Base-by-base conservation (phyloP, 1,284 basidiomycete species). In the Tremellales sp. region DNA sequence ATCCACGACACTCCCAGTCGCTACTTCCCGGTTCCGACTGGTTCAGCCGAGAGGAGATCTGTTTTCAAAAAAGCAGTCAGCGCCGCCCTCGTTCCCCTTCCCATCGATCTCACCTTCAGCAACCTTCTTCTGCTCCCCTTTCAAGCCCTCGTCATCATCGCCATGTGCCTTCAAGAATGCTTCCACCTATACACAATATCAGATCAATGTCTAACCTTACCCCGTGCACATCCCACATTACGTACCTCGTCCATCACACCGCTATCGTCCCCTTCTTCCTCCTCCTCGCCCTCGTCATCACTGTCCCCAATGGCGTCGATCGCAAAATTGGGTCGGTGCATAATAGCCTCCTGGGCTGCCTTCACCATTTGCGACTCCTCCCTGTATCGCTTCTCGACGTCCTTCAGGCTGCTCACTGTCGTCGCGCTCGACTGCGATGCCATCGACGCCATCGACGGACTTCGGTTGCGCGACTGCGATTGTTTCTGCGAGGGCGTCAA, bases 301-400 rank as follows among this genome's bases (percentile, higher is more conserved):
- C 84, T 86, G 56, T 90, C 87, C 47, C 83, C 84, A 4, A 84
- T 87, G 68, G 91, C 87, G 65, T 97, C 92, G 57, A 95, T 94
- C 2, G 89, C 89, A 69, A 95, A 97, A 53, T 86, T 84, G 29
- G 87, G 89, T 40, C 92, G 77, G 64, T 93, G 86, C 83, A 92
- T 84, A 36, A 92, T 76, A 8, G 86, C 86, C 40, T 86, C 84
- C 50, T 84, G 86, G 19, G 86, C 87, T 1, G 83, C 85, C 47
- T 86, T 79, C 36, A 92, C 79, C 72, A 85, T 81, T 43, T 72
- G 67, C 45, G 58, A 65, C 47, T 73, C 72, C 50, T 73, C 68
- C 34, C 67, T 54, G 43, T 68, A 66, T 13, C 68, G 45, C 35
- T 53, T 50, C 50, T 65, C 66, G 25, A 62, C 61, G 27, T 66